Evolutionary conservation across 73 alveolate species (phyloP).

Genomic region (Tetrahymena malaccensis): DNA sequence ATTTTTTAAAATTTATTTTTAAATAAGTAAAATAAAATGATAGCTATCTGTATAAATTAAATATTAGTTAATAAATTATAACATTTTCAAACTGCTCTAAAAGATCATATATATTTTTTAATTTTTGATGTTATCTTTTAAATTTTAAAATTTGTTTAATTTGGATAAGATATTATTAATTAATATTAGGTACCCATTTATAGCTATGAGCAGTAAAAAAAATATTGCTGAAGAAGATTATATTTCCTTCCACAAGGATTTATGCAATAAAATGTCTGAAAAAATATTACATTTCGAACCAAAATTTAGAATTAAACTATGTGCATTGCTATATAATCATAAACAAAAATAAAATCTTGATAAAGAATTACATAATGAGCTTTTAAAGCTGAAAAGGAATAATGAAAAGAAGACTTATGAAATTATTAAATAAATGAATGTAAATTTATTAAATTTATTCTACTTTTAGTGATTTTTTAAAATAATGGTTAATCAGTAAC

Average conservation of each 20-base stretch:
- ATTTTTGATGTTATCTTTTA: background rate
- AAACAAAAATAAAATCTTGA: background rate
- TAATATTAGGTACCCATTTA: background rate
- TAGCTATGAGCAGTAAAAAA: background rate
- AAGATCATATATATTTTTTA: background rate
- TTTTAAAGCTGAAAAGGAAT: background rate
- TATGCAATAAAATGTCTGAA: background rate
- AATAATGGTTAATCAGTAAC: background rate
- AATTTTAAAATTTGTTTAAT: no score
- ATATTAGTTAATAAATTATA: no score
- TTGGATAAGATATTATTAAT: background rate
- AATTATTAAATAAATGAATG: background rate
- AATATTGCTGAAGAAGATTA: background rate
- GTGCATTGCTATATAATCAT: background rate
- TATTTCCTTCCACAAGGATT: background rate
- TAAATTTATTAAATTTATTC: background rate
- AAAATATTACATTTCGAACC: background rate
- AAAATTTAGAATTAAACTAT: background rate
- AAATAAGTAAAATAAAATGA: no score
- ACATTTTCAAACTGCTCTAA: no score
- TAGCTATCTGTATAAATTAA: no score
- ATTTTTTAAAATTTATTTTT: no score
- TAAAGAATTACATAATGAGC: background rate
- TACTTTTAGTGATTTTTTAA: background rate
- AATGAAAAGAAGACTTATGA: background rate